Conservation (phyloP, 768 basidiomycete species). For the Suillus bovinus region DNA sequence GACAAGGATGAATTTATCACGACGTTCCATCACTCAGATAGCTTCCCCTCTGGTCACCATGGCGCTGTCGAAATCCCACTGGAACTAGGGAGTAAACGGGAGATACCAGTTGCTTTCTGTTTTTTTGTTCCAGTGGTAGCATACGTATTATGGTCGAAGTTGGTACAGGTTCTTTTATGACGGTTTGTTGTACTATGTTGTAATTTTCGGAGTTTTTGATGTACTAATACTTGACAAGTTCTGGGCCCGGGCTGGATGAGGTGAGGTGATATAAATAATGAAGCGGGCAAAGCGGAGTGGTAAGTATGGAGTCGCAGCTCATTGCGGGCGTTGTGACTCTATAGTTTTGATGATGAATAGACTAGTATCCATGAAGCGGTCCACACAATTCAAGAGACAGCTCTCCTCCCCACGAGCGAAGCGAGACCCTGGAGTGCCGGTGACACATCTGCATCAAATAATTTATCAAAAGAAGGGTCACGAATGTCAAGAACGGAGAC, state of each 20-base stretch:
- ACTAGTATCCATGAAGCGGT: slow-evolving; percentile 87
- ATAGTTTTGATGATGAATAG: slow-evolving; percentile 77
- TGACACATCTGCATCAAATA: slow-evolving; percentile 65
- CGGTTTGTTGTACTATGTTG: slow-evolving; percentile 12
- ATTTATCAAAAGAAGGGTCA: slow-evolving; percentile 10
- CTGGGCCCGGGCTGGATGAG: slow-evolving; percentile 1
- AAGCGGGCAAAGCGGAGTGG: not conserved
- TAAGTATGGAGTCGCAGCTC: slow-evolving; percentile 3
- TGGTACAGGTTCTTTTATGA: slow-evolving; percentile 27
- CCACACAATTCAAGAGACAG: slow-evolving; percentile 89
- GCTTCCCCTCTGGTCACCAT: slow-evolving; percentile 37
- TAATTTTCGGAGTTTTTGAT: slow-evolving; percentile 8
- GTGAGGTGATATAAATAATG: slow-evolving; percentile 5
- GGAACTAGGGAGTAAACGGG: slow-evolving; percentile 50
- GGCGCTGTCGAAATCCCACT: slow-evolving; percentile 57
- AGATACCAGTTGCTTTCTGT: slow-evolving; percentile 67
- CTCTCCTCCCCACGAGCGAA: slow-evolving; percentile 80
- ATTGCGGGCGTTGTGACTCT: slow-evolving; percentile 40
- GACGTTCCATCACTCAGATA: slow-evolving; percentile 55
- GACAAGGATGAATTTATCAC: slow-evolving; percentile 83
- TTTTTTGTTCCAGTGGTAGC: slow-evolving; percentile 63
- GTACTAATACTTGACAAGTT: not conserved
- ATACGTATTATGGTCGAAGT: slow-evolving; percentile 48
- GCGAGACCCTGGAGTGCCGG: slow-evolving; percentile 70
- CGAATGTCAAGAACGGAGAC: slow-evolving; percentile 23